A percentile compares a stretch with the other conserved stretches of the same genome.
phyloP scores from a whole-genome alignment of 2,329 filamentous ascomycete species.

The Trichoderma cornu-damae region DNA sequence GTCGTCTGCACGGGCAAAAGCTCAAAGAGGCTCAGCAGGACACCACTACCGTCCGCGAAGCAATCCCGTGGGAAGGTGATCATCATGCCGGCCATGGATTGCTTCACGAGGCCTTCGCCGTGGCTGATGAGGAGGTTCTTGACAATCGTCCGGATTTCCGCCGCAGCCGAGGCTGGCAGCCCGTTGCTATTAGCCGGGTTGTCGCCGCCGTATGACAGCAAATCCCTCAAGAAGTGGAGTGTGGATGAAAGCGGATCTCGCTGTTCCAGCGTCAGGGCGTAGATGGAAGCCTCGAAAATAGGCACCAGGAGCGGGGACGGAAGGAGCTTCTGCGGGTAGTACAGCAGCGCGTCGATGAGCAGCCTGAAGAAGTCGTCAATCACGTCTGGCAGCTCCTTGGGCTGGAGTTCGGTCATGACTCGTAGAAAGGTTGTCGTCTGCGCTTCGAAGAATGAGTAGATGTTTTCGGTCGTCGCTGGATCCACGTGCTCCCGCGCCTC shows the following conservation, averaged over 20 bases:
- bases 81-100: conserved; percentile 97
- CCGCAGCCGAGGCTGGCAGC: conserved; percentile 54
- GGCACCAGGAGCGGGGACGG: conserved; percentile 72
- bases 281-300: conserved; percentile 82
- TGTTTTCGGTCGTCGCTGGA: conserved; percentile 72
- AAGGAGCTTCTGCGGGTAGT: conserved; percentile 81
- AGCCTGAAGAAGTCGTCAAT: conserved; percentile 97
- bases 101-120: conserved; percentile 76
- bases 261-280: conserved; percentile 82
- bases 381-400: conserved; percentile 69
- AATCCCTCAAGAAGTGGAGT: conserved; percentile 86
- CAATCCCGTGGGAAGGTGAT: conserved; percentile 95
- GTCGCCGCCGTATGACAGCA: conserved; percentile 80
- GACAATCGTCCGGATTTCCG: conserved; percentile 67
- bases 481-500: conserved; percentile 84
- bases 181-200: conserved; percentile 61
- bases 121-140: conserved; percentile 64
- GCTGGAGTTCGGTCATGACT: conserved; percentile 77
- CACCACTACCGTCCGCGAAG: conserved; percentile 88
- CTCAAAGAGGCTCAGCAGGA: conserved; percentile 85
- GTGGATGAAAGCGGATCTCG: conserved; percentile 86
- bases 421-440: conserved; percentile 87
- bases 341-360: conserved; percentile 83
- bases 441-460: conserved; percentile 91
- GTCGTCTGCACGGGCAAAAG: conserved; percentile 75